Evolutionary conservation across 2,329 filamentous ascomycete genomes (phyloP).

Genomic region (Fusarium sp.): DNA sequence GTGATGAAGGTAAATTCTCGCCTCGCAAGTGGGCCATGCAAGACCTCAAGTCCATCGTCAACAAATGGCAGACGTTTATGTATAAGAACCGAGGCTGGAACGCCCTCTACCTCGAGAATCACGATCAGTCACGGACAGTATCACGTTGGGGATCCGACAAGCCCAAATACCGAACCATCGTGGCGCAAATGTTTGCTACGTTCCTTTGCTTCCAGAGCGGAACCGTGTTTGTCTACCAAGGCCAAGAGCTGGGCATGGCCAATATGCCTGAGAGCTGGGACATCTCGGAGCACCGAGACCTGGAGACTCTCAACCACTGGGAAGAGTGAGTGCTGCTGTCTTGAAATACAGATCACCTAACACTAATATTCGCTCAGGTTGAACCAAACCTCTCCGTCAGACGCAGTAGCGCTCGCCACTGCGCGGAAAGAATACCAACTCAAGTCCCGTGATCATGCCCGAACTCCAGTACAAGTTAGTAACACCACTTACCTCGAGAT

Average conservation of each 20-base stretch:
- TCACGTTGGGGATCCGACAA: conserved; percentile 59
- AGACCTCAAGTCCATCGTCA: conserved; percentile 47
- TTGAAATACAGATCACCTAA: neutral
- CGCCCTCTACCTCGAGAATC: conserved; percentile 75
- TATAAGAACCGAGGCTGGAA: conserved; percentile 67
- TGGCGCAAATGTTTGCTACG: conserved; percentile 69
- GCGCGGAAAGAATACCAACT: conserved; percentile 34
- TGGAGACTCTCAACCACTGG: conserved; percentile 40
- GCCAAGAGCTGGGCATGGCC: conserved; percentile 73
- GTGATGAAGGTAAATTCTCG: conserved; percentile 54
- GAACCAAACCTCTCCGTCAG: conserved; percentile 7
- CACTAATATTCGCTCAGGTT: neutral
- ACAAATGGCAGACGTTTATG: conserved; percentile 61
- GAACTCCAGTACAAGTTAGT: conserved; percentile 35
- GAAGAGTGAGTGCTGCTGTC: conserved; percentile 18
- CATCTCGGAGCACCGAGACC: conserved; percentile 60
- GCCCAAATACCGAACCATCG: conserved; percentile 47
- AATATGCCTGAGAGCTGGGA: conserved; percentile 66
- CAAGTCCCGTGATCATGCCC: conserved; percentile 35
- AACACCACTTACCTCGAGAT: rapidly evolving
- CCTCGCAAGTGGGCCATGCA: conserved; percentile 31
- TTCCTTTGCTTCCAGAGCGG: conserved; percentile 57
- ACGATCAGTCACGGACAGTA: conserved; percentile 72
- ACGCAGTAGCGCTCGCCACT: conserved; percentile 15
- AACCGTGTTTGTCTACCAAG: conserved; percentile 73